These are phyloP conservation scores for Tylopilus intermedius DNA, from an alignment of 768 basidiomycete species.

Conservation along the genomic window DNA sequence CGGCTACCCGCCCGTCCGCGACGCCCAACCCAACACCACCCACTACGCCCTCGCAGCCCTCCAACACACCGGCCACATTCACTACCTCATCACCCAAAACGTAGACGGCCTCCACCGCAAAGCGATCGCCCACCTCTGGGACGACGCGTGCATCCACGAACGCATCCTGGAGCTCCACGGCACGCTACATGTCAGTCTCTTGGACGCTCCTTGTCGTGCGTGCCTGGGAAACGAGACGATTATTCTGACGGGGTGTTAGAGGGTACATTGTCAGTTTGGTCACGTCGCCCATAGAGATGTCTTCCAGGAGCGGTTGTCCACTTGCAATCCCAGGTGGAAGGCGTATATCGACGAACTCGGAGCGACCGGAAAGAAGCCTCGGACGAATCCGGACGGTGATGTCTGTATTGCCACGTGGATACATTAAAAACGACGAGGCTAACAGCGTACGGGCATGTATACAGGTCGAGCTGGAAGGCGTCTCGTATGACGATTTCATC, in stretches of 20 bases:
- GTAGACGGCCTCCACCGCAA: constrained; percentile 95
- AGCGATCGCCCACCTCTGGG: constrained; percentile 50
- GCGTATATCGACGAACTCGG: constrained; percentile 62
- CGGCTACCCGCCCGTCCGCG: constrained; percentile 84
- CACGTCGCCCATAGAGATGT: constrained; percentile 61
- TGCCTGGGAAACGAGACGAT: neutral
- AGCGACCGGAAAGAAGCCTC: constrained; percentile 49
- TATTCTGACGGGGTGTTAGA: constrained; percentile 29
- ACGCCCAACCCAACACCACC: constrained; percentile 80
- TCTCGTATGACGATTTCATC: constrained; percentile 70
- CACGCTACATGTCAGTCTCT: constrained; percentile 62
- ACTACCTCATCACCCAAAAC: constrained; percentile 74
- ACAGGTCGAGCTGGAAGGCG: constrained; percentile 77
- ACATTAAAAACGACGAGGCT: neutral
- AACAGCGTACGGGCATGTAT: neutral
- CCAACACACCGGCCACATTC: constrained; percentile 58
- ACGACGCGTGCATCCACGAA: constrained; percentile 31
- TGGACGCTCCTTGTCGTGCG: neutral
- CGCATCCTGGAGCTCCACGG: constrained; percentile 84
- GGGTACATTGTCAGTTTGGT: constrained; percentile 71
- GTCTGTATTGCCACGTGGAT: constrained; percentile 38
- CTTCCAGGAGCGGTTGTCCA: constrained; percentile 73
- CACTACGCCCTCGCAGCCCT: constrained; percentile 85
- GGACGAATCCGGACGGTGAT: constrained; percentile 93
- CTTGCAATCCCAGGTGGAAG: constrained; percentile 76